Conservation (phyloP, 2,329 filamentous ascomycete species). For the Botrytis sinoallii region DNA sequence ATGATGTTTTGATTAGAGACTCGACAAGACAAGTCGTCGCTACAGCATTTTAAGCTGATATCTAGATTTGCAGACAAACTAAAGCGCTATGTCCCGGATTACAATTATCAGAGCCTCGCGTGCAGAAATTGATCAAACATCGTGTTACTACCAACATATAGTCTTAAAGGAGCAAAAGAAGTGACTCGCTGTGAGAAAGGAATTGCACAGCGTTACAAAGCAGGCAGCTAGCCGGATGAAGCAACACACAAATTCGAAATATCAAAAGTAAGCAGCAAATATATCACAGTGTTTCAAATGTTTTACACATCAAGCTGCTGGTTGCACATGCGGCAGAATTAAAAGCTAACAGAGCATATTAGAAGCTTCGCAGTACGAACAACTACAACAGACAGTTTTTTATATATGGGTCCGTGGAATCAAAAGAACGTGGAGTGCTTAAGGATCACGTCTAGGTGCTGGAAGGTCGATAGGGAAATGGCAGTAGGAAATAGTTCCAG, state of each 20-base stretch:
- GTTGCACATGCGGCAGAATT: background rate
- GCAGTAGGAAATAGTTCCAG: background rate
- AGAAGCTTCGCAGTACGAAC: background rate
- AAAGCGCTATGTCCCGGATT: rapidly evolving
- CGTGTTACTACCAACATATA: rapidly evolving
- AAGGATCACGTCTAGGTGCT: background rate
- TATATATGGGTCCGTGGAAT: background rate
- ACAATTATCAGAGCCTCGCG: background rate
- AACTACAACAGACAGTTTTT: background rate
- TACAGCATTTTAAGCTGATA: background rate
- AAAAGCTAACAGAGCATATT: background rate
- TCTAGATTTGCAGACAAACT: background rate
- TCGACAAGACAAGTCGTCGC: background rate
- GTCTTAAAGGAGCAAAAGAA: background rate
- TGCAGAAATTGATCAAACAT: background rate
- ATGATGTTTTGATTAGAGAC: background rate
- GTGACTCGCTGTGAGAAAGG: background rate
- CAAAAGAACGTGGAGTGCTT: rapidly evolving
- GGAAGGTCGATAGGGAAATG: background rate
- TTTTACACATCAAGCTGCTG: background rate
- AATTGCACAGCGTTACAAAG: background rate
- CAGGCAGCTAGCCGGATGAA: background rate
- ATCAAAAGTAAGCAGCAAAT: background rate
- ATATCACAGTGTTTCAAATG: background rate
- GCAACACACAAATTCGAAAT: background rate